Base-by-base conservation (phyloP, 257 asterid genomes). In the Nicotiana otophora region DNA sequence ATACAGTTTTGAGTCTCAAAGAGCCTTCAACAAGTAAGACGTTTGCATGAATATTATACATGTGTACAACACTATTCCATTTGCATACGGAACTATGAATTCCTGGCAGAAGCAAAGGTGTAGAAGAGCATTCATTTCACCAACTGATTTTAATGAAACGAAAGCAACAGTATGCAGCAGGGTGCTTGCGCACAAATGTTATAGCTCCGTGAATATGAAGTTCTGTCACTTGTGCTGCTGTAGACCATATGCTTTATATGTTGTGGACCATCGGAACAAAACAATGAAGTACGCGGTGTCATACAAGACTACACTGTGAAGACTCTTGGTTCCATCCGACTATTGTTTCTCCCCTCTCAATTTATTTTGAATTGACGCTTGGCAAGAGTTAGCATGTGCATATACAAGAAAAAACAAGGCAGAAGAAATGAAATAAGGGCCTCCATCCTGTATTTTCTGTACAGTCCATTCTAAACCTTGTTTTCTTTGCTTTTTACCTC, bases 1-100 rank as follows among this genome's bases (percentile, higher is more conserved):
- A 65, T 89, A 89, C 64, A 85, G 62, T 82, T 83, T 86, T 48
- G 88, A 84, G 92, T 84, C 97, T 80, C 94, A 85, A 84, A 88
- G 88, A 82, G 94, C 91, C 83, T 82, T 85, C 58, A 88, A 89
- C 80, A 75, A 75, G 86, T 90, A 90, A 92, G 60, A 57, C 62
- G 39, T 78, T 67, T 68, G 23, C 72, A 64, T 46, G 80, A 65
- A 4, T 33, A 48, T 31, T 42, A 19, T 51, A 26, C 16, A 28
- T 16, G 80, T 75, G 16, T 23, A 51, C 63, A 74, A 74, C 80
- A 34, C 62, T 51, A 74, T 26, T 23, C 46, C 39, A 70, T 28
- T 69, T 78, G 61, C 55, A 53, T 83, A 30, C 1, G 36, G 54
- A 54, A 82, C 57, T 33, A 15, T 76, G 51, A 31, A 46, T 48